Percentiles rank a stretch among this genome's conserved stretches.
Conservation (phyloP, 306 rosid species). For the Quercus suber region DNA sequence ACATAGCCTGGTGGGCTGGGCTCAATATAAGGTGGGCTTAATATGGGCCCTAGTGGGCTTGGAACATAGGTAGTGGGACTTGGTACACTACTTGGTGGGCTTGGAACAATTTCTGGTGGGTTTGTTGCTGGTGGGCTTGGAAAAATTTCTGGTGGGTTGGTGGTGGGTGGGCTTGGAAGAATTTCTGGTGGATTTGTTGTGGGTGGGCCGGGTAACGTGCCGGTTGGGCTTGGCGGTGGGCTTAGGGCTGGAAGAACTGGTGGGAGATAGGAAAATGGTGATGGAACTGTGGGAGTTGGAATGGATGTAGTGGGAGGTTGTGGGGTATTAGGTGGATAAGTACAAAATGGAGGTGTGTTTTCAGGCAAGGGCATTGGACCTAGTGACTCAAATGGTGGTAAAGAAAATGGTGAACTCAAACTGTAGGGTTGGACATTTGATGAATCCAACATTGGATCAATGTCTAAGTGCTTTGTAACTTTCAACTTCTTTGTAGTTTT, state of each 20-base stretch:
- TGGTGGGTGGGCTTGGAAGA: not conserved
- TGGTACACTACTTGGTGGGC: conserved; percentile 13
- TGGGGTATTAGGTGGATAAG: conserved; percentile 53
- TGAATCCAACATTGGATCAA: conserved; percentile 35
- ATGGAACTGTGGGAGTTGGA: conserved; percentile 47
- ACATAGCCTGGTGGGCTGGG: conserved; percentile 20
- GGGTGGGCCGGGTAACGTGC: conserved; percentile 34
- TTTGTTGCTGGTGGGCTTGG: not conserved
- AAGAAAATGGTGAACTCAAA: conserved; percentile 62
- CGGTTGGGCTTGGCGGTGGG: conserved; percentile 44
- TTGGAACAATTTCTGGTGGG: conserved; percentile 22
- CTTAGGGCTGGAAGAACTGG: conserved; percentile 47
- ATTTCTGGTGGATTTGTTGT: not conserved
- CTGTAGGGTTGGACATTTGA: conserved; percentile 60
- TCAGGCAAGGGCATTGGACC: conserved; percentile 52
- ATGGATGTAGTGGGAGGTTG: conserved; percentile 38
- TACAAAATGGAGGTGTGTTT: conserved; percentile 60
- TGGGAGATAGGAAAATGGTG: conserved; percentile 36
- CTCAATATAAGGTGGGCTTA: conserved; percentile 28
- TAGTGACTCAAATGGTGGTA: conserved; percentile 80
- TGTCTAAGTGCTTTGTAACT: conserved; percentile 36
- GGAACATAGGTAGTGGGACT: conserved; percentile 41
- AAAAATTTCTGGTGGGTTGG: not conserved
- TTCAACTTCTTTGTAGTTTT: conserved; percentile 50
- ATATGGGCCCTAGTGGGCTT: conserved; percentile 30